phyloP scores from a whole-genome alignment of 139 green algal species.

The Tetraselmis chui region DNA sequence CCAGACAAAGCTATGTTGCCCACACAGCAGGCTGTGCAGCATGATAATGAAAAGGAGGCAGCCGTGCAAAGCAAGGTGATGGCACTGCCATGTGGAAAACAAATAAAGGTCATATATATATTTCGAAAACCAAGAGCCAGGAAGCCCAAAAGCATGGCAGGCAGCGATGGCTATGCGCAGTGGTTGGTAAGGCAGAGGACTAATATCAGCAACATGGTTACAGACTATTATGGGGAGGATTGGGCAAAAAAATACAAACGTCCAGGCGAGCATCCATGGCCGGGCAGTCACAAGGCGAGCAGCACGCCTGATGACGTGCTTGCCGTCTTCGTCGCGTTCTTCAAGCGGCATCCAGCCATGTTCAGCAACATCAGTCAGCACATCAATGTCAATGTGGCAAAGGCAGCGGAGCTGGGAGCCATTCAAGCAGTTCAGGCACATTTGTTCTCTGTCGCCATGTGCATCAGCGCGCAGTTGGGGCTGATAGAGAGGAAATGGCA shows the following conservation, averaged over 20 bases:
- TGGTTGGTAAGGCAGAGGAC: neutral
- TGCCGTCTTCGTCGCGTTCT: neutral
- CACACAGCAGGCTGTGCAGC: neutral
- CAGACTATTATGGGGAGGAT: neutral
- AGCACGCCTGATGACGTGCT: neutral
- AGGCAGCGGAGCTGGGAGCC: neutral
- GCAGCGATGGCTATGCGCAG: neutral
- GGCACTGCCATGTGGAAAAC: too few species aligned
- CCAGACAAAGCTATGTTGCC: neutral
- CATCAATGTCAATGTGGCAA: neutral
- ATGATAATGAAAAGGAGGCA: neutral
- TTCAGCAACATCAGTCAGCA: neutral
- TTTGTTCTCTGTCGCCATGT: neutral
- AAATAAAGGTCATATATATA: too few species aligned
- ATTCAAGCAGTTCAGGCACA: neutral
- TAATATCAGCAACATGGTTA: neutral
- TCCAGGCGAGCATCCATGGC: neutral
- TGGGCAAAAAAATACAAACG: neutral
- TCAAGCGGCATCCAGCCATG: neutral
- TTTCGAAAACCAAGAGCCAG: neutral
- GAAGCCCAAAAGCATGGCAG: neutral
- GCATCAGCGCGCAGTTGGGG: neutral
- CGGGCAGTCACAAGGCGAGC: neutral
- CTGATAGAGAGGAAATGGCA: neutral
- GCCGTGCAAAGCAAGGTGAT: neutral